Evolutionary conservation across 441 rosid genomes (phyloP).

Genomic region (Geranium incanum): DNA sequence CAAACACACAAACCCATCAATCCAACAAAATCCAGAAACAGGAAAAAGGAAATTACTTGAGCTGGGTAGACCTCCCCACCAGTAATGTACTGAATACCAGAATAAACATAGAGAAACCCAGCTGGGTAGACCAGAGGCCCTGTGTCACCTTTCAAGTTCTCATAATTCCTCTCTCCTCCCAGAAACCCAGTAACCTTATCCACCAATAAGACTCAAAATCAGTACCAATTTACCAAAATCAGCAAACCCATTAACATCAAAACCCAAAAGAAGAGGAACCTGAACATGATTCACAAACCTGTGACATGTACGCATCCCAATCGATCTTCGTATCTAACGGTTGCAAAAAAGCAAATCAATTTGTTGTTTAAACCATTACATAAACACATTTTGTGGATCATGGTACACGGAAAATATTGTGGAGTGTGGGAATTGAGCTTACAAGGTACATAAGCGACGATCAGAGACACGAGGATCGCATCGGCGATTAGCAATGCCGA

Average conservation of each 20-base stretch:
- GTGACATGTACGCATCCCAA: slow-evolving; percentile 97
- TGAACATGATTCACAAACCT: slow-evolving; percentile 28
- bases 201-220: slow-evolving; percentile 13
- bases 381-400: not conserved
- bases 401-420: not conserved
- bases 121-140: slow-evolving; percentile 96
- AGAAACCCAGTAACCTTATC: slow-evolving; percentile 77
- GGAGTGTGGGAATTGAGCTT: slow-evolving; percentile 20
- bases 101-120: slow-evolving; percentile 84
- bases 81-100: slow-evolving; percentile 61
- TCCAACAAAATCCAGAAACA: not conserved
- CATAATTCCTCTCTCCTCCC: slow-evolving; percentile 80
- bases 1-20: not conserved
- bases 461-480: slow-evolving; percentile 56
- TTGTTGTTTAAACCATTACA: not conserved
- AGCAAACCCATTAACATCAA: not conserved
- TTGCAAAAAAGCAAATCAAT: not conserved
- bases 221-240: not conserved
- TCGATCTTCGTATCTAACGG: slow-evolving; percentile 88
- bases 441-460: slow-evolving; percentile 79
- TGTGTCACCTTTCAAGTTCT: slow-evolving; percentile 78
- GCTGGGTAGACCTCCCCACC: slow-evolving; percentile 69
- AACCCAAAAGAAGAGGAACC: not conserved
- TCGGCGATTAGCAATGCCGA: slow-evolving; percentile 42
- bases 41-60: slow-evolving; percentile 43